Percentiles rank a stretch among this genome's conserved stretches.
phyloP scores from a whole-genome alignment of 2,329 filamentous ascomycete genomes.

The Balansia obtecta region DNA sequence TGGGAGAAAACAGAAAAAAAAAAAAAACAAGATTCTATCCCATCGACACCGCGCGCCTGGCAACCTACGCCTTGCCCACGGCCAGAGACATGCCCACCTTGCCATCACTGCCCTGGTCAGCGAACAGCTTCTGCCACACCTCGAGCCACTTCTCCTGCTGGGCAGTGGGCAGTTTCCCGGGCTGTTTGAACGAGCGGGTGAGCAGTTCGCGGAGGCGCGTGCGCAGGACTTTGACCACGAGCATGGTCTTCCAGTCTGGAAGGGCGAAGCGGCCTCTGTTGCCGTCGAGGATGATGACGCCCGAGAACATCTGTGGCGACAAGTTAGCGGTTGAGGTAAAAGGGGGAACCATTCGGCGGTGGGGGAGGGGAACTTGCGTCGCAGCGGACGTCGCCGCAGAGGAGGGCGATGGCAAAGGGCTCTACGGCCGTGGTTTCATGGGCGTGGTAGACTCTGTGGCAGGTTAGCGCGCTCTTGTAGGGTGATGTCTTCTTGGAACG shows the following conservation, averaged over 20 bases:
- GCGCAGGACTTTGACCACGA: slow-evolving; percentile 76
- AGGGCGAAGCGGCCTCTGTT: slow-evolving; percentile 77
- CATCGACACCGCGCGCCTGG: not conserved
- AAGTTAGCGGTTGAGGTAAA: not conserved
- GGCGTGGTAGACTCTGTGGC: slow-evolving; percentile 65
- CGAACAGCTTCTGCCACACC: slow-evolving; percentile 60
- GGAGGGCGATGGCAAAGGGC: slow-evolving; percentile 68
- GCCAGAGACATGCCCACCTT: slow-evolving; percentile 14
- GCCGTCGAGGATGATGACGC: slow-evolving; percentile 75
- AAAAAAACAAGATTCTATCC: not conserved
- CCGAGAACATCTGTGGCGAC: slow-evolving; percentile 60
- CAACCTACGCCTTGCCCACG: slow-evolving; percentile 17
- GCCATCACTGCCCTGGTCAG: slow-evolving; percentile 27
- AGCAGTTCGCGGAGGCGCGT: slow-evolving; percentile 64
- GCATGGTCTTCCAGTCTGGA: slow-evolving; percentile 78
- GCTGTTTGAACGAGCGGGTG: slow-evolving; percentile 55
- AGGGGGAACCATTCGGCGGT: too few relatives aligned
- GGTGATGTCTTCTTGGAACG: slow-evolving; percentile 13
- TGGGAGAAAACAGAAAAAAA: not conserved
- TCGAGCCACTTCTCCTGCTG: slow-evolving; percentile 65
- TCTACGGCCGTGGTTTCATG: slow-evolving; percentile 77
- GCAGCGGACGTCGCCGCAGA: slow-evolving; percentile 82
- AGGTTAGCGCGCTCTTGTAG: slow-evolving; percentile 3
- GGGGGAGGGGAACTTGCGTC: slow-evolving; percentile 41
- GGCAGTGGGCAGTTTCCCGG: slow-evolving; percentile 47